Base-by-base conservation (phyloP, 768 basidiomycete genomes). In the Fomitopsis pulvina region DNA sequence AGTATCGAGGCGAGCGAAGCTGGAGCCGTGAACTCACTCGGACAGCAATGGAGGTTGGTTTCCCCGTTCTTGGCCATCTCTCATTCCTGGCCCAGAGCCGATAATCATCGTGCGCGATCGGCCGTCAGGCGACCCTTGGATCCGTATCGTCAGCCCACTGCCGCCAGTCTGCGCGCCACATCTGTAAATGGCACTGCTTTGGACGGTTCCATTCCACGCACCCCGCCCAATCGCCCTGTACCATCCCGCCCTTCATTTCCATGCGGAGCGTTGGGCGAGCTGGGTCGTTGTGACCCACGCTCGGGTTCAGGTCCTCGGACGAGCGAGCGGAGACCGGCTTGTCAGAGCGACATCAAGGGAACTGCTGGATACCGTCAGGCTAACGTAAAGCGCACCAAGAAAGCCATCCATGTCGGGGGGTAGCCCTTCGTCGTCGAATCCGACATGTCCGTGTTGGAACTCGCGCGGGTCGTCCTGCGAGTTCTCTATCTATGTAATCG, bases 391-490 rank as follows among this genome's bases (percentile, higher is more conserved):
- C 63, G 53, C 53, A 81, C 84, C 56, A 2, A 87, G 54, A 52
- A 85, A 72, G 4, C 64, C 63, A 37, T 78, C 76, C 24, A 81
- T 54, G 8, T 52, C 51, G n/a, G 44, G 38, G 2, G 56, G 54
- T 7, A 63, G 52, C 5, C 54, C 41, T 14, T 57, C 58, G 12
- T 62, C 60, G 63, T 58, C 51, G 56, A 65, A 38, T 60, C 44
- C 53, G 11, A 56, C 54, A 22, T 27, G 39, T 28, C 32, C 67
- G 66, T 67, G 49, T 30, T 76, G 74, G 61, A 85, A 88, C 34
- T 74, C 68, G 41, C 89, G 83, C 26, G 89, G 89, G 69, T 91
- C 87, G 60, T 91, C 85, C 44, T 68, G 60, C 21, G 81, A 71
- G 63, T 87, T 77, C 63, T 91, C 88, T 61, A 91, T 80, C 88